Conservation (phyloP, 2,329 filamentous ascomycete species). For the Fusarium acutatum region DNA sequence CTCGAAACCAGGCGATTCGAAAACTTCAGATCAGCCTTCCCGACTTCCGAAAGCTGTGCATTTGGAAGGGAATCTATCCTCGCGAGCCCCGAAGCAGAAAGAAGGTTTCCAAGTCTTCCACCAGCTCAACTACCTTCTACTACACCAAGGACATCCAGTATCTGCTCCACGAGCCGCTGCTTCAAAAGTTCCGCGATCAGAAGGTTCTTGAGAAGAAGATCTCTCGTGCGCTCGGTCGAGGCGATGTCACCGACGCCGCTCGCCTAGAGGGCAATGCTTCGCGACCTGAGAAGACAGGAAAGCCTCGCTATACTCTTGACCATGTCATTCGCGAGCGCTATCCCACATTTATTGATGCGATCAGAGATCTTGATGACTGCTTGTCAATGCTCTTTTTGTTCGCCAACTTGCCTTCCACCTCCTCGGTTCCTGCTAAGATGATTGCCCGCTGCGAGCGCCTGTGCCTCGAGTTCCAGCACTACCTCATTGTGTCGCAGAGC, state of each 20-base stretch:
- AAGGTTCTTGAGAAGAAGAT: conserved; percentile 99
- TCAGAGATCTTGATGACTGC: conserved; percentile 95
- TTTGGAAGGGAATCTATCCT: conserved; percentile 99
- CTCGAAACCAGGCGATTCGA: conserved; percentile 93
- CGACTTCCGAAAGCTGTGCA: conserved; percentile 97
- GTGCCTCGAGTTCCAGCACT: conserved; percentile 96
- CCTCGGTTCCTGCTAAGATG: conserved; percentile 91
- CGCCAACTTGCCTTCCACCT: conserved; percentile 91
- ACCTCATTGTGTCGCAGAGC: conserved; percentile 90
- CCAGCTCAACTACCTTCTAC: conserved; percentile 90
- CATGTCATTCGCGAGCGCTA: conserved; percentile 98
- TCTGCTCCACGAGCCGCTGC: conserved; percentile 92
- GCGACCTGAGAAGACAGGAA: conserved; percentile 88
- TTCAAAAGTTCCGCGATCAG: conserved; percentile 95
- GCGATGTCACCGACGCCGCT: conserved; percentile 88
- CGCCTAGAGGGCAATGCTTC: conserved; percentile 87
- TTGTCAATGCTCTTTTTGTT: conserved; percentile 97
- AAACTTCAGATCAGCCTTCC: conserved; percentile 97
- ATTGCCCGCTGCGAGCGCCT: conserved; percentile 94
- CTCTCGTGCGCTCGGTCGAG: conserved; percentile 86
- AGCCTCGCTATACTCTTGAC: conserved; percentile 89
- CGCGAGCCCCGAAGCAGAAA: conserved; percentile 96
- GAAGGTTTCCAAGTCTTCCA: conserved; percentile 92
- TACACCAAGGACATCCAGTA: conserved; percentile 97
- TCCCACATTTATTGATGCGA: conserved; percentile 92